Percentiles rank a stretch among this genome's conserved stretches.
phyloP scores from a whole-genome alignment of 2,329 filamentous ascomycete species.

The Fusarium scirpi region DNA sequence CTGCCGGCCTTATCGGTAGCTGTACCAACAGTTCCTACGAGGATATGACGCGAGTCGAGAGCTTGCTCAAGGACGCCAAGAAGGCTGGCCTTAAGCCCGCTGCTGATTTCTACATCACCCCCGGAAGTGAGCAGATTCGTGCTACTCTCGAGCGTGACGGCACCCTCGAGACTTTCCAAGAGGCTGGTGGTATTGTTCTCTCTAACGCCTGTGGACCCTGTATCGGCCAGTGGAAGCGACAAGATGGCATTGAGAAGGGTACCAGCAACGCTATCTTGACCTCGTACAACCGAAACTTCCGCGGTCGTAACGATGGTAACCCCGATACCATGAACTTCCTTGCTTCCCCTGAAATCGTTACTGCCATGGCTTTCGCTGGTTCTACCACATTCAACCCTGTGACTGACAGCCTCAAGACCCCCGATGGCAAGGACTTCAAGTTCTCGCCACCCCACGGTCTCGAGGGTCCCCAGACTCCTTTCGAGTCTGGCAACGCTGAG shows the following conservation, averaged over 20 bases:
- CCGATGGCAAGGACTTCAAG: conserved; percentile 83
- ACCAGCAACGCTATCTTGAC: conserved; percentile 94
- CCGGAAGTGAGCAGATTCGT: conserved; percentile 96
- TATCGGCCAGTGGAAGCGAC: conserved; percentile 95
- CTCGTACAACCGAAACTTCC: conserved; percentile 99
- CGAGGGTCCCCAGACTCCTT: conserved; percentile 72
- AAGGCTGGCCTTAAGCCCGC: conserved; percentile 95
- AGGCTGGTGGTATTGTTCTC: conserved; percentile 93
- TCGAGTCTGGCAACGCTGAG: conserved; percentile 80
- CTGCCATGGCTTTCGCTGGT: conserved; percentile 93
- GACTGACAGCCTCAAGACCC: conserved; percentile 84
- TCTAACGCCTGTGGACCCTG: conserved; percentile 95
- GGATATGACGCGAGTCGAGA: conserved; percentile 96
- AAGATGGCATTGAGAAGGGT: conserved; percentile 85
- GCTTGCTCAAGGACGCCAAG: conserved; percentile 82
- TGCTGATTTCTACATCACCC: conserved; percentile 92
- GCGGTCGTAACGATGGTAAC: conserved; percentile 96
- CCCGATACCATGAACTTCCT: conserved; percentile 98
- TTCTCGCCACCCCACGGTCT: conserved; percentile 83
- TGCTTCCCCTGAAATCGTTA: conserved; percentile 95
- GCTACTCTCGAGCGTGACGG: conserved; percentile 92
- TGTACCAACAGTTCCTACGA: conserved; percentile 92
- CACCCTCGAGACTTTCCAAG: conserved; percentile 93
- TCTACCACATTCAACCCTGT: conserved; percentile 96
- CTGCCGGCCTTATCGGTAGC: conserved; percentile 96